Percentiles rank a stretch among this genome's conserved stretches.
Conservation (phyloP, 257 asterid species). For the Oldenlandia corymbosa region DNA sequence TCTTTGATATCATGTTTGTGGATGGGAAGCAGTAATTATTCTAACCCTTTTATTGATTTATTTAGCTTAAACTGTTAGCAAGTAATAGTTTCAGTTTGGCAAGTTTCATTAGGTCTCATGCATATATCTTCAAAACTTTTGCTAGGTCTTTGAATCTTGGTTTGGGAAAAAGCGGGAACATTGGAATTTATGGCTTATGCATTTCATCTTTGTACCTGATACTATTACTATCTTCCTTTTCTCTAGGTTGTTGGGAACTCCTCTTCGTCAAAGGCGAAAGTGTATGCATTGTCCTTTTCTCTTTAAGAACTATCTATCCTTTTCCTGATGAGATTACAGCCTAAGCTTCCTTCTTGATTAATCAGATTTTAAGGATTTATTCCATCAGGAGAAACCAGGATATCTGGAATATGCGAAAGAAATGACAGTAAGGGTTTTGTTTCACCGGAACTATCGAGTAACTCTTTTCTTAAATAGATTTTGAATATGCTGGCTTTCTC, state of each 20-base stretch:
- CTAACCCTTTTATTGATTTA: conserved; percentile 21
- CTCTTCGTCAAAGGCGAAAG: conserved; percentile 68
- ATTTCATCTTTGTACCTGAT: neutral
- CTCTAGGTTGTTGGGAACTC: conserved; percentile 68
- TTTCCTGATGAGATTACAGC: conserved; percentile 7
- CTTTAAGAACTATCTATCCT: neutral
- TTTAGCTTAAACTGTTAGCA: too few relatives aligned
- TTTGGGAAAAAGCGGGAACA: neutral
- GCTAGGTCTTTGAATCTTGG: neutral
- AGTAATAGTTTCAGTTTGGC: neutral
- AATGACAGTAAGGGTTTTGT: conserved; percentile 50
- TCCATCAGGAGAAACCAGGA: conserved; percentile 62
- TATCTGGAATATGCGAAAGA: conserved; percentile 73
- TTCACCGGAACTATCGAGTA: conserved; percentile 5
- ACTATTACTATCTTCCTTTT: conserved; percentile 4
- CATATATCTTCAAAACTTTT: neutral
- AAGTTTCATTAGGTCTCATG: neutral
- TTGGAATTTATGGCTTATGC: neutral
- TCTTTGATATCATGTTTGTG: conserved; percentile 80
- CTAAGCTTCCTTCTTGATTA: conserved; percentile 19
- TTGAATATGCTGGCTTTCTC: conserved; percentile 21
- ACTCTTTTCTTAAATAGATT: neutral
- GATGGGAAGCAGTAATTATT: conserved; percentile 74
- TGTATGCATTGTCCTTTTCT: conserved; percentile 40
- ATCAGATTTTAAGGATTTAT: conserved; percentile 62